Evolutionary conservation across 169 alveolate genomes (phyloP).

Genomic region (Plasmodium malariae): DNA sequence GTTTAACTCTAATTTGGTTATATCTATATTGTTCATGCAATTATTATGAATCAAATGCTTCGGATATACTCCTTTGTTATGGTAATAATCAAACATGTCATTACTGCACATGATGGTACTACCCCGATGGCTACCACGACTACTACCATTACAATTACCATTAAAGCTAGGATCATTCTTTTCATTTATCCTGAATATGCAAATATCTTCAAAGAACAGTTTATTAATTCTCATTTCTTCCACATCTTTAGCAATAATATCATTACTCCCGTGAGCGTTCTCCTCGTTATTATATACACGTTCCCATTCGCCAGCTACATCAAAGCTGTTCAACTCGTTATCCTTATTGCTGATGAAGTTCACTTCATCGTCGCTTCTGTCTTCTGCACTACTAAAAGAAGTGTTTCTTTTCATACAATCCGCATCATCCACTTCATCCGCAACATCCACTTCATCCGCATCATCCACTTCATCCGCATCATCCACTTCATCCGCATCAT

Average conservation of each 20-base stretch:
- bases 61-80: not conserved
- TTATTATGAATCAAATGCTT: not conserved
- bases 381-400: not conserved
- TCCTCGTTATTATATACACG: not conserved
- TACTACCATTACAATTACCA: not conserved
- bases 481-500: not conserved
- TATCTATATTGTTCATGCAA: slow-evolving; percentile 11
- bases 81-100: not conserved
- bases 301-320: not conserved
- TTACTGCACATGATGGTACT: not conserved
- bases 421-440: not conserved
- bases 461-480: not conserved
- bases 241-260: slow-evolving; percentile 25
- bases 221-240: slow-evolving; percentile 51
- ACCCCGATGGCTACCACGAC: not conserved
- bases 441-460: not conserved
- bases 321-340: slow-evolving; percentile 8
- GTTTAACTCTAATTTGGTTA: slow-evolving; percentile 47
- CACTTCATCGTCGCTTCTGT: not conserved
- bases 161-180: not conserved
- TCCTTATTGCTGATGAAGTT: slow-evolving; percentile 24
- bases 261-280: slow-evolving; percentile 15
- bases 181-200: slow-evolving; percentile 35
- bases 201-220: slow-evolving; percentile 63
- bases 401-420: not conserved